Base-by-base conservation (phyloP, 805 yeast genomes). In the Starmerella tilneyi region DNA sequence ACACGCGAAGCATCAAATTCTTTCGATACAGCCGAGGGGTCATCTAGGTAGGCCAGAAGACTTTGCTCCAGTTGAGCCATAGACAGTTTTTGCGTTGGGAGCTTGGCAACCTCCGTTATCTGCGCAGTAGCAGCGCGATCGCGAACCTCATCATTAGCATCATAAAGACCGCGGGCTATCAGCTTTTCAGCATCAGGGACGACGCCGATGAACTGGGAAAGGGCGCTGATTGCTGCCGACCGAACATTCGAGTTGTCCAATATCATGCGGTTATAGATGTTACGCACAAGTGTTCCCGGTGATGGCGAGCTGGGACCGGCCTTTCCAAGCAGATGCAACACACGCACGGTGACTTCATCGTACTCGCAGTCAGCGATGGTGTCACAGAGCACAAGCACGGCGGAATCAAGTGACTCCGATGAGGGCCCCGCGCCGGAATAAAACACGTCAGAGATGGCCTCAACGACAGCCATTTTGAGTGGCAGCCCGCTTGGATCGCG, bases 291-390 rank as follows among this genome's bases (percentile, higher is more conserved):
- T 57, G 83, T 72, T 1, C 95, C 81, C 46, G 97, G 96, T 52
- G 81, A 81, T 7, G 80, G 56, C 5, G 95, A 80, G 47, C 72
- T 68, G 58, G 98, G 96, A 50, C 98, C 98, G 64, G 88, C 94
- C 54, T 79, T 83, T 61, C 98, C 98, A 53, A 92, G 74, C 50
- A 89, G 65, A 65, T 88, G 95, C 63, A 92, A 72, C 47, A 92
- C 80, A 60, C 97, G 77, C n/a, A 88, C 94, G 22, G 94, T 77
- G 50, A 92, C 76, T 65, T 86, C 96, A 24, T 95, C 83, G 68
- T 74, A 89, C 67, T 92, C 98, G 68, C 97, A 92, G 70, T 92
- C 98, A 67, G 92, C 98, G 58, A 92, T 92, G 61, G 86, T 88
- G 65, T 92, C 98, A 72, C 97, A 86, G 57, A 92, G 72, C 63